Evolutionary conservation across 805 yeast genomes (phyloP), one percentile per base, ranked within the genome.

Genomic region (Suhomyces sp.): DNA sequence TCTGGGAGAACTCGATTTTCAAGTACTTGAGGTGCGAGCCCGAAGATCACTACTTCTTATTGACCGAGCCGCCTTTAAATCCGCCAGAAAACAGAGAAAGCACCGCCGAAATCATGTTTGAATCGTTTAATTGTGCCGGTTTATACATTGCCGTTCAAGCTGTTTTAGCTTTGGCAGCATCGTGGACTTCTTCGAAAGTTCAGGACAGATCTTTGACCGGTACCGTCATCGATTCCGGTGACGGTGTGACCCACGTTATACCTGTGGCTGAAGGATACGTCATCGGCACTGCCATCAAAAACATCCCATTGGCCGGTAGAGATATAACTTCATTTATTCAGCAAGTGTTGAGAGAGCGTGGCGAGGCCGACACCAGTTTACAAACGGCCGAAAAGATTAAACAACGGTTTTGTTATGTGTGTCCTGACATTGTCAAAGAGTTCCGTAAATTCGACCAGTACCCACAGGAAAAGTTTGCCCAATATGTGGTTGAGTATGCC

Each of bases 1-100:
- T 91, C 72, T 94, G 99, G 99, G 98, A 94, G 67, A 88, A 89
- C 65, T 90, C 97, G 46, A 92, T 94, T 65, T 94, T 94, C 78
- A 93, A 94, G 74, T 94, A 94, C 69, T 81, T 94, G 62, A 85
- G 97, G 70, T 90, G 98, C 69, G 99, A 94, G 73, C 99, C 99
- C 13, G 99, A 94, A 71, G 99, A 94, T 72, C 99, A 94, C 67
- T 91, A 90, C 68, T 94, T 94, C 72, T 76, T 94, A 53, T 75
- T 94, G 61, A 94, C 99, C 49, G 99, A 94, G 74, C 99, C 99
- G 9, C 99, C 99, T 22, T 82, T 94, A 60, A 94, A 94, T 67
- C 97, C 99, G n/a, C 99, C 99, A 6, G 99, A 94, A 76, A 94
- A 94, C 73, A 88, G 99, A 76, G 99, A 94, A 70, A 90, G 90